Evolutionary conservation across 805 yeast genomes (phyloP).

Genomic region (Kazachstania psychrophila): DNA sequence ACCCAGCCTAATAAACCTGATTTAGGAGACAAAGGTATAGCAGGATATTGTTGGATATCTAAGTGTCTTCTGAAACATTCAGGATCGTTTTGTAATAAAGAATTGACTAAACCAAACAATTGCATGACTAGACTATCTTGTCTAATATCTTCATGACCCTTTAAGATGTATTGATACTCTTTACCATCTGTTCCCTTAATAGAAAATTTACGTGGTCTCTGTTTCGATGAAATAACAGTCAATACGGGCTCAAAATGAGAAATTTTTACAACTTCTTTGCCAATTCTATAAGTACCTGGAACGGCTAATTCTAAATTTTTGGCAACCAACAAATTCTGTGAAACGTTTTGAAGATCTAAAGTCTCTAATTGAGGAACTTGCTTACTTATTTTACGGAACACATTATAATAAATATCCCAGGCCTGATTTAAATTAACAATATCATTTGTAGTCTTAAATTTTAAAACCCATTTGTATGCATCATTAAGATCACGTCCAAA

Average conservation of each 20-base stretch:
- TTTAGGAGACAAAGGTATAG: slow-evolving; percentile 91
- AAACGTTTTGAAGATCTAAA: slow-evolving; percentile 83
- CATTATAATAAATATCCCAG: slow-evolving; percentile 93
- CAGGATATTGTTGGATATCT: slow-evolving; percentile 85
- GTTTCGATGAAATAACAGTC: slow-evolving; percentile 86
- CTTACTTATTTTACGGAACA: slow-evolving; percentile 81
- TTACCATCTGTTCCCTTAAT: slow-evolving; percentile 87
- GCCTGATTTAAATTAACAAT: slow-evolving; percentile 88
- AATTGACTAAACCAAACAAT: slow-evolving; percentile 88
- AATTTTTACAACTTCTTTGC: slow-evolving; percentile 67
- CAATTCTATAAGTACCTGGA: slow-evolving; percentile 88
- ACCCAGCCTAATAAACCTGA: slow-evolving; percentile 98
- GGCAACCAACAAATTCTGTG: slow-evolving; percentile 78
- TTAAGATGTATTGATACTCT: slow-evolving; percentile 69
- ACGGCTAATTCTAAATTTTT: slow-evolving; percentile 76
- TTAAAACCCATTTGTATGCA: slow-evolving; percentile 88
- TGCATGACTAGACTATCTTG: slow-evolving; percentile 98
- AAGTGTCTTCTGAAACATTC: slow-evolving; percentile 94
- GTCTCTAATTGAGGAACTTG: slow-evolving; percentile 82
- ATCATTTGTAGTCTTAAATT: slow-evolving; percentile 77
- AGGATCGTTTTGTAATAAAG: slow-evolving; percentile 77
- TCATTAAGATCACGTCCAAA: slow-evolving; percentile 89
- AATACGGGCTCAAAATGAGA: slow-evolving; percentile 71
- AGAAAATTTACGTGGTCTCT: slow-evolving; percentile 80
- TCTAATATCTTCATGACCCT: slow-evolving; percentile 96